Conservation (phyloP, 169 alveolate species). For the Cryptosporidium ubiquitum region DNA sequence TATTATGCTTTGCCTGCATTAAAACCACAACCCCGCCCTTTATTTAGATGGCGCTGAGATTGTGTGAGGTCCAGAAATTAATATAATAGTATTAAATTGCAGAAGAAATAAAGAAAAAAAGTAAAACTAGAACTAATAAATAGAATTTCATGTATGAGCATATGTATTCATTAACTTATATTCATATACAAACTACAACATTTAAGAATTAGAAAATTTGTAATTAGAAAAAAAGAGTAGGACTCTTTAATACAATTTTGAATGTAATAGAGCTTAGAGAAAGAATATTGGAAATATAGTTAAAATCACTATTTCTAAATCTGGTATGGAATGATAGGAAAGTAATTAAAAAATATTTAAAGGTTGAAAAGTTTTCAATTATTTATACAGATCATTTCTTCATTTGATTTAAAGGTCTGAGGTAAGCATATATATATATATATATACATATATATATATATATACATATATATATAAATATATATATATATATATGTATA, state of each 20-base stretch:
- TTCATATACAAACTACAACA: not conserved
- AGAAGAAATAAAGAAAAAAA: not conserved
- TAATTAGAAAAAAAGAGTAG: no score
- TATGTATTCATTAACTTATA: no score
- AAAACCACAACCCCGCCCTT: not conserved
- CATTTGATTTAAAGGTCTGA: not conserved
- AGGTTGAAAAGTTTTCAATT: no score
- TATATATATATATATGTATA: not conserved
- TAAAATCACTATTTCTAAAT: not conserved
- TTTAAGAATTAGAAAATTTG: not conserved
- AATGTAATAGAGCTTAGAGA: not conserved
- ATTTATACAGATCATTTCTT: no score
- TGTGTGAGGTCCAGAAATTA: constrained; percentile 5
- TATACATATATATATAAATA: not conserved
- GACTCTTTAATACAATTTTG: no score
- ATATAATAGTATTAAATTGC: not conserved
- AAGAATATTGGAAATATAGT: no score
- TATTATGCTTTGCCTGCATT: not conserved
- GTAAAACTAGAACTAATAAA: not conserved
- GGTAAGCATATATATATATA: no score
- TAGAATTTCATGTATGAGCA: not conserved
- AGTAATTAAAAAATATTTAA: no score
- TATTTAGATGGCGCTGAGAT: not conserved
- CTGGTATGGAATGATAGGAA: not conserved
- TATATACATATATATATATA: not conserved